Conservation (phyloP, 768 basidiomycete genomes). For the Phallus indusiatus region DNA sequence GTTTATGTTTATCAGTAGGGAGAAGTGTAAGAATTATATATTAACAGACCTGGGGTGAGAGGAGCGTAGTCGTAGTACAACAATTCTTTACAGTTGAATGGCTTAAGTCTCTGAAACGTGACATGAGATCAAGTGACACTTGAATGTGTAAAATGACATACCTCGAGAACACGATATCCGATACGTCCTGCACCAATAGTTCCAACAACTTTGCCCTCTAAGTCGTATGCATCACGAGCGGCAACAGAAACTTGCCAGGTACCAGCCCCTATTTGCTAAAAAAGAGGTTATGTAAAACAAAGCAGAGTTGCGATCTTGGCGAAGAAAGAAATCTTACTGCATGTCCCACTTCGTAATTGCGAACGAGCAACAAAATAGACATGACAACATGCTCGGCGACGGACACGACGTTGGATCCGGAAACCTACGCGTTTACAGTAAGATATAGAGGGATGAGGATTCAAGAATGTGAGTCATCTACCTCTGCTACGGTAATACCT, state of each 20-base stretch:
- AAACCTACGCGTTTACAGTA: constrained; percentile 34
- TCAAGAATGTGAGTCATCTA: constrained; percentile 10
- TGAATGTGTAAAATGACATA: constrained; percentile 5
- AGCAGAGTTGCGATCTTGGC: not conserved
- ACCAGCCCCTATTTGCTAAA: constrained; percentile 69
- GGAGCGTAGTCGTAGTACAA: constrained; percentile 83
- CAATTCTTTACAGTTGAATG: constrained; percentile 85
- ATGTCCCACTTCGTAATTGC: constrained; percentile 83
- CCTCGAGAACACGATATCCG: constrained; percentile 67
- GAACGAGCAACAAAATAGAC: constrained; percentile 83
- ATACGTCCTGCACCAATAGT: constrained; percentile 81
- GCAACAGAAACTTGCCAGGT: constrained; percentile 83
- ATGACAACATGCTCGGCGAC: constrained; percentile 89
- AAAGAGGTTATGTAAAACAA: not conserved
- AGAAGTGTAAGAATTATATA: not conserved
- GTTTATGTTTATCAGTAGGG: constrained; percentile 11
- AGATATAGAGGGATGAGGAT: not conserved
- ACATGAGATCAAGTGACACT: constrained; percentile 7
- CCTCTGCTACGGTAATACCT: constrained; percentile 72
- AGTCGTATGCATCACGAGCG: constrained; percentile 76
- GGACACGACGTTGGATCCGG: constrained; percentile 84
- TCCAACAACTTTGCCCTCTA: constrained; percentile 87
- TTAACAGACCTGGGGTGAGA: constrained; percentile 45
- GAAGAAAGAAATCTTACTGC: constrained; percentile 41
- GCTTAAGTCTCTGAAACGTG: constrained; percentile 48